phyloP scores from a whole-genome alignment of 805 yeast species.

The Candida maesae region DNA sequence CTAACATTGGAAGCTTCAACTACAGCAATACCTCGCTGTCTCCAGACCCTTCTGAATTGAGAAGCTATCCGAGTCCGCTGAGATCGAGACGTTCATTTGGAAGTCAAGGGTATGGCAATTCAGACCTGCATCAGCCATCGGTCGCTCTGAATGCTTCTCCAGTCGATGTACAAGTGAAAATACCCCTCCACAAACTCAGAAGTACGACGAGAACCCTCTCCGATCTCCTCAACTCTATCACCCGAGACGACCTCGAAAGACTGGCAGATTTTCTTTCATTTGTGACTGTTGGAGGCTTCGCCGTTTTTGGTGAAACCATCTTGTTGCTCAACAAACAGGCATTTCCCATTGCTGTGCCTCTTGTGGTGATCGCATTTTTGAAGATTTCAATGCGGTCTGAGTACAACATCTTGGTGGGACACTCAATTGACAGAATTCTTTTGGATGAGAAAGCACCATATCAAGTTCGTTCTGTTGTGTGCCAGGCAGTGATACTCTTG shows the following conservation, averaged over 20 bases:
- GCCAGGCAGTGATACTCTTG: slow-evolving; percentile 3
- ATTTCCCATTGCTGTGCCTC: slow-evolving; percentile 11
- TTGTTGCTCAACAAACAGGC: slow-evolving; percentile 12
- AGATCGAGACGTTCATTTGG: slow-evolving; percentile 1
- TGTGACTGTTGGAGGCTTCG: slow-evolving; percentile 7
- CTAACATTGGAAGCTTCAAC: slow-evolving; percentile 4
- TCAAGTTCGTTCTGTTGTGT: neutral
- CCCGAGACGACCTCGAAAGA: slow-evolving; percentile 3
- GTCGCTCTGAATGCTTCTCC: too few relatives aligned
- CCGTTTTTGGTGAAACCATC: slow-evolving; percentile 15
- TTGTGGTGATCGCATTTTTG: slow-evolving; percentile 7
- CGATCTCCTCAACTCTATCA: slow-evolving; percentile 6
- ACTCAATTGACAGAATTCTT: neutral
- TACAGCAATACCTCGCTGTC: neutral
- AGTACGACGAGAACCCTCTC: neutral
- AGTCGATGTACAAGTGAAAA: slow-evolving; percentile 10
- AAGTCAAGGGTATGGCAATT: neutral
- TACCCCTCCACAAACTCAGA: slow-evolving; percentile 15
- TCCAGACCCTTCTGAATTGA: neutral
- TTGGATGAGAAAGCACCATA: neutral
- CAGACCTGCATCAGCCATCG: too few relatives aligned
- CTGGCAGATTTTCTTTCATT: slow-evolving; percentile 10
- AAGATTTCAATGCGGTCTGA: slow-evolving; percentile 3
- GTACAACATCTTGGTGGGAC: slow-evolving; percentile 4
- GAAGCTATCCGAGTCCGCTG: neutral